A percentile compares a stretch with the other conserved stretches of the same genome.
phyloP scores from a whole-genome alignment of 768 basidiomycete genomes.

The Suillus subluteus region DNA sequence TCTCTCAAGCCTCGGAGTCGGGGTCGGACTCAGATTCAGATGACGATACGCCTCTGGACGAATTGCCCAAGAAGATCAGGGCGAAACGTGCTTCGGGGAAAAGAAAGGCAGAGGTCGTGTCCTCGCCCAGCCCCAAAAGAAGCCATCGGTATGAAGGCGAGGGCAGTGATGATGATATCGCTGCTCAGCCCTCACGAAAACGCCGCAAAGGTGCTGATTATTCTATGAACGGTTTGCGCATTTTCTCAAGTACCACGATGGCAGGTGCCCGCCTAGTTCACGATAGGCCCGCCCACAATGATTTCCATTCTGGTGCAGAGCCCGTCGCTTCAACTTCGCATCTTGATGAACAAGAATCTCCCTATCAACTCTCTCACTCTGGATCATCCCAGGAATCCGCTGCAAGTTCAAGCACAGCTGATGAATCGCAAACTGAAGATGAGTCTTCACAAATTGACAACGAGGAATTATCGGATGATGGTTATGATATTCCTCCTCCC shows the following conservation, averaged over 20 bases:
- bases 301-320: background rate
- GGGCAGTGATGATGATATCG: background rate
- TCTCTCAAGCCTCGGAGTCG: background rate
- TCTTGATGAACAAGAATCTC: background rate
- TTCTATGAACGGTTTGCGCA: background rate
- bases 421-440: background rate
- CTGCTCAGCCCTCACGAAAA: background rate
- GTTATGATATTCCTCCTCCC: background rate
- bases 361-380: background rate
- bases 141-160: too few species aligned
- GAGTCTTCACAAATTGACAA: background rate
- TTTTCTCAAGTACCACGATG: background rate
- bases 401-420: background rate
- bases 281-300: background rate
- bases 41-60: conserved; percentile 3
- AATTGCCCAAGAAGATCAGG: background rate
- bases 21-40: background rate
- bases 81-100: background rate
- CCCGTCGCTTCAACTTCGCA: background rate
- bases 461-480: background rate
- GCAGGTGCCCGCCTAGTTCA: background rate
- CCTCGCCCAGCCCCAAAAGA: background rate
- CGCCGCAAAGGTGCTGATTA: conserved; percentile 3
- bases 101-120: background rate
- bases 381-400: background rate